These are phyloP conservation scores for Fusarium praegraminearum DNA, from an alignment of 2,329 filamentous ascomycete genomes.

Conservation along the genomic window DNA sequence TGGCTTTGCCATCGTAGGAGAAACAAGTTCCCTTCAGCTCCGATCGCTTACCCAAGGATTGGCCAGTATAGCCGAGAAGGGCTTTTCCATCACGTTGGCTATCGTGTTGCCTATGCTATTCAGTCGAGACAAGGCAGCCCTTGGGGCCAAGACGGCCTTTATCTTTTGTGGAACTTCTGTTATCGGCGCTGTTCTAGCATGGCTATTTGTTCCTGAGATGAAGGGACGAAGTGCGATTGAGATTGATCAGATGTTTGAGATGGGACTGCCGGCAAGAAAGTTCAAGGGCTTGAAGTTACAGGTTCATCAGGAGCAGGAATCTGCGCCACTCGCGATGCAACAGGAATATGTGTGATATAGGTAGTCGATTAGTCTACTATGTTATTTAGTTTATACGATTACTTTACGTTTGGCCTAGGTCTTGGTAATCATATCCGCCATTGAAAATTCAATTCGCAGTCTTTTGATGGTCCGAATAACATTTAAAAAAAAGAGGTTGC, in stretches of 20 bases:
- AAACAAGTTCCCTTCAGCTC: slow-evolving; percentile 43
- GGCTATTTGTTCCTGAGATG: slow-evolving; percentile 47
- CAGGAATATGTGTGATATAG: neutral
- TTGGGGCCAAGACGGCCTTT: slow-evolving; percentile 57
- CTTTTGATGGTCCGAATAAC: too few relatives aligned
- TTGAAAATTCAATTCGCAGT: too few relatives aligned
- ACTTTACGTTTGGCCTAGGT: too few relatives aligned
- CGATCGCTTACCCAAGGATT: slow-evolving; percentile 52
- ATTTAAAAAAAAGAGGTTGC: too few relatives aligned
- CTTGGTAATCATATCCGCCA: too few relatives aligned
- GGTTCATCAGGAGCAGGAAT: slow-evolving; percentile 19
- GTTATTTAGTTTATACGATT: too few relatives aligned
- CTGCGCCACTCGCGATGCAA: slow-evolving; percentile 7
- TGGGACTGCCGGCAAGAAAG: slow-evolving; percentile 23
- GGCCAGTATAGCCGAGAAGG: slow-evolving; percentile 56
- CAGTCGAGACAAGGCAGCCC: slow-evolving; percentile 50
- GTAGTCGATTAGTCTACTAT: too few relatives aligned
- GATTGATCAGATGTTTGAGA: slow-evolving; percentile 43
- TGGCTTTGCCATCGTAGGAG: slow-evolving; percentile 55
- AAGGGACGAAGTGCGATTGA: slow-evolving; percentile 41
- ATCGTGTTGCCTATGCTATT: slow-evolving; percentile 48
- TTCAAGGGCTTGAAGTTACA: slow-evolving; percentile 32
- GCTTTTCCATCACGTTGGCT: slow-evolving; percentile 49
- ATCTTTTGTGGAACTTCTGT: slow-evolving; percentile 53
- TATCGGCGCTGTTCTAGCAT: slow-evolving; percentile 17